phyloP scores from a whole-genome alignment of 371 early-diverging fungal species.

The Choanephora cucurbitarum region DNA sequence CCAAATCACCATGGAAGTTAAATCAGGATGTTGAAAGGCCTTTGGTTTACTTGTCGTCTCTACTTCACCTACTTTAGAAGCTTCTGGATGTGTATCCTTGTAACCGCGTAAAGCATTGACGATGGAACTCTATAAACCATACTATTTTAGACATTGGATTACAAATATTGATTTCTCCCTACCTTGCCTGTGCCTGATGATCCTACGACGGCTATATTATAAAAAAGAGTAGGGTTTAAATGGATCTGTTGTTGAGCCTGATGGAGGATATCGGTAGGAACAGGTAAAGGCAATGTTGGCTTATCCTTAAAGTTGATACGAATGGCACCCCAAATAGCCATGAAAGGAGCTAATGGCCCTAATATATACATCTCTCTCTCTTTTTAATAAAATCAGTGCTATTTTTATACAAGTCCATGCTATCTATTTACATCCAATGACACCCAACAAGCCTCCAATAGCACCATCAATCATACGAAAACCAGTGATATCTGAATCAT shows the following conservation, averaged over 20 bases:
- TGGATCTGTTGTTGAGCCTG: conserved; percentile 34
- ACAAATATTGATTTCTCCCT: not conserved
- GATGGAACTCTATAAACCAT: conserved; percentile 39
- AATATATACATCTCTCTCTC: not conserved
- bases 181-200: conserved; percentile 52
- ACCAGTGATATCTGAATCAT: conserved; percentile 46
- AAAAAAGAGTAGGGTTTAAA: conserved; percentile 39
- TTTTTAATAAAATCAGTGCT: no score
- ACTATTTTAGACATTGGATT: no score
- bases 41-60: conserved; percentile 41
- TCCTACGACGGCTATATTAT: conserved; percentile 50
- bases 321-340: conserved; percentile 46
- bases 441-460: conserved; percentile 49
- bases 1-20: conserved; percentile 47
- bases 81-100: conserved; percentile 32
- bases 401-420: not conserved
- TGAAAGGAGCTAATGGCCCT: conserved; percentile 54
- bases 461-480: conserved; percentile 42
- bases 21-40: conserved; percentile 48
- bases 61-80: conserved; percentile 44
- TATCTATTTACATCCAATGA: conserved; percentile 41
- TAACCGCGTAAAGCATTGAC: conserved; percentile 51
- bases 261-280: conserved; percentile 31
- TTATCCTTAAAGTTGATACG: conserved; percentile 43
- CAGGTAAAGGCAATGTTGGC: conserved; percentile 31